Conservation (phyloP, 345 rosid species). For the Brassica cretica region DNA sequence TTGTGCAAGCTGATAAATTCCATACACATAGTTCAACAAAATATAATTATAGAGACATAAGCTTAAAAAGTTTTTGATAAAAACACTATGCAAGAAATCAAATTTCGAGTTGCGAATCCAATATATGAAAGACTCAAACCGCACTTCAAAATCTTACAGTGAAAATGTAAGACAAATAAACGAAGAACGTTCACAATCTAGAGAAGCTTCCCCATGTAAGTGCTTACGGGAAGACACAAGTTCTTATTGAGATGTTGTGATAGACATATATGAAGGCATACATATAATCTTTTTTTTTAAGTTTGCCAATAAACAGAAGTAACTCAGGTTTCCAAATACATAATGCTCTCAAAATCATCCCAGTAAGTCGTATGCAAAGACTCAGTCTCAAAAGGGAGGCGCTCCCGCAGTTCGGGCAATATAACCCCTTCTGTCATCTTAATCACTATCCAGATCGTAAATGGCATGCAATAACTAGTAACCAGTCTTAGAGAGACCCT, state of each 20-base stretch:
- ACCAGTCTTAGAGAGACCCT: not conserved
- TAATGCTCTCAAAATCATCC: constrained; percentile 8
- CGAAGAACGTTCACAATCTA: not conserved
- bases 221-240: no score
- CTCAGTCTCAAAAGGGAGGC: not conserved
- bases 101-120: not conserved
- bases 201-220: no score
- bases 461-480: not conserved
- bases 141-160: not conserved
- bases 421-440: not conserved
- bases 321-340: constrained; percentile 1
- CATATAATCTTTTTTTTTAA: not conserved
- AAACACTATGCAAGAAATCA: not conserved
- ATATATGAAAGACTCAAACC: not conserved
- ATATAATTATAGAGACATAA: not conserved
- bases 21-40: not conserved
- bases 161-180: not conserved
- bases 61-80: not conserved
- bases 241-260: no score
- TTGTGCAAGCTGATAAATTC: not conserved
- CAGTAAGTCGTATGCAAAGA: constrained; percentile 15
- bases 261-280: not conserved
- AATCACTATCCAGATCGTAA: not conserved
- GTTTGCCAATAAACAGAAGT: not conserved
- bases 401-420: not conserved